Base-by-base conservation (phyloP, 2,329 filamentous ascomycete species). In the Tolypocladium tropicale region DNA sequence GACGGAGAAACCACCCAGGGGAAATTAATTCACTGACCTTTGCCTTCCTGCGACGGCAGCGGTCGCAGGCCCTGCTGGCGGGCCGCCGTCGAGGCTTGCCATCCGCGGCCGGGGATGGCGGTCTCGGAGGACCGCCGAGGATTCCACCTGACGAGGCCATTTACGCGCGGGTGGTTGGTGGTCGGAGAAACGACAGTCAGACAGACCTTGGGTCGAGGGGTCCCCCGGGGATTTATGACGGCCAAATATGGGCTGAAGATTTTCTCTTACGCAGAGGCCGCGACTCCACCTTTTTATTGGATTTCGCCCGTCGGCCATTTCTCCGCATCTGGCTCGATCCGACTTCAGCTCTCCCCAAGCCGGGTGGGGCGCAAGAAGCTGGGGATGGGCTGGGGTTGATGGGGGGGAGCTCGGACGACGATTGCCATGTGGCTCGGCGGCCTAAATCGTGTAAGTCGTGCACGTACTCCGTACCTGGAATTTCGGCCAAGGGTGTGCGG, bases 11-110 rank as follows among this genome's bases (percentile, higher is more conserved):
- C 41, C n/a, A 28, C 53, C 33, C n/a, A n/a, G n/a, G n/a, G n/a
- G n/a, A n/a, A n/a, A n/a, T n/a, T n/a, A n/a, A n/a, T n/a, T n/a
- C 43, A 52, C 60, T 55, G 49, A 69, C 70, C 64, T 67, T 71
- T 33, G 68, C 70, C 63, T 72, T 72, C 60, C 70, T 65, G 58
- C 65, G 68, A 25, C 70, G 68, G 49, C 70, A 72, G 5, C 70
- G 67, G 58, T 72, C 70, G 60, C 68, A 71, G 1, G 68, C 69
- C 62, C 68, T 61, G 51, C 59, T 65, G 34, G 61, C 59, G 33
- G 63, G 57, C 52, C 61, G 56, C 30, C 64, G 59, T 23, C 61
- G 60, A 33, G 59, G 55, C 36, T 52, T 54, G 25, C 56, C 53
- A 25, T 56, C 57, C 28, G 57, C 57, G 0, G 55, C 49, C 21